Evolutionary conservation across 768 basidiomycete genomes (phyloP).

Genomic region (Leucosporidium creatinivorum): DNA sequence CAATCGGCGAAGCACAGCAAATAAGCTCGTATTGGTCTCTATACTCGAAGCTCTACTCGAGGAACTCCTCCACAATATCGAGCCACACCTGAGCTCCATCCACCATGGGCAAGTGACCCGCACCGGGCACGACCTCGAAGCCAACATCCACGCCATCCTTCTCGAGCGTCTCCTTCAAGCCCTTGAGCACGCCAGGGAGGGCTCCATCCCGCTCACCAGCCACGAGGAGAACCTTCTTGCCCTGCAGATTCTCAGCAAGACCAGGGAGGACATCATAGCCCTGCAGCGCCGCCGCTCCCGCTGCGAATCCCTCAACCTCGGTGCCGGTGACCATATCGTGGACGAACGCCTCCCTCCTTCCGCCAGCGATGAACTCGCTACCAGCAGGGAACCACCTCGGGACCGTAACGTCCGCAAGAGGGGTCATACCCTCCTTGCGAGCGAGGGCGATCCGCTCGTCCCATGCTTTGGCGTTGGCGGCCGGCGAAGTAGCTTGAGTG

Average conservation of each 20-base stretch:
- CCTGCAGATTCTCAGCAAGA: slow-evolving; percentile 33
- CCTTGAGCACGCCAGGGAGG: slow-evolving; percentile 37
- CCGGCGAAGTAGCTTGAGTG: slow-evolving; percentile 40
- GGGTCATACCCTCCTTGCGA: slow-evolving; percentile 31
- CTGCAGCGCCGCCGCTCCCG: slow-evolving; percentile 39
- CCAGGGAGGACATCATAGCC: slow-evolving; percentile 39
- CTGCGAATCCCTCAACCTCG: slow-evolving; percentile 38
- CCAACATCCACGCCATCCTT: slow-evolving; percentile 30
- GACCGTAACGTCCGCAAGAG: slow-evolving; percentile 39
- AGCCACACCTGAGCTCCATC: slow-evolving; percentile 30
- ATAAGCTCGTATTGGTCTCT: too few relatives aligned
- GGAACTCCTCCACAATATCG: slow-evolving; percentile 28
- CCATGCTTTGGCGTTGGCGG: slow-evolving; percentile 41
- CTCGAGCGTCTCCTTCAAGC: slow-evolving; percentile 33
- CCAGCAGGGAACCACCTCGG: slow-evolving; percentile 40
- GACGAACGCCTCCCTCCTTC: slow-evolving; percentile 29
- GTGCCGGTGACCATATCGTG: slow-evolving; percentile 36
- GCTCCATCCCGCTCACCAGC: slow-evolving; percentile 42
- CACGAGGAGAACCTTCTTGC: slow-evolving; percentile 37
- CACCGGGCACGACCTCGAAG: slow-evolving; percentile 34
- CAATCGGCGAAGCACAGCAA: too few relatives aligned
- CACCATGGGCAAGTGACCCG: slow-evolving; percentile 41
- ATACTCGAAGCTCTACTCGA: neutral
- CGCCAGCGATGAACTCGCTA: slow-evolving; percentile 32
- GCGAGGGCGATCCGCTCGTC: slow-evolving; percentile 41